A percentile compares a stretch with the other conserved stretches of the same genome.
Conservation (phyloP, 73 alveolate genomes). For the Tetrahymena borealis region DNA sequence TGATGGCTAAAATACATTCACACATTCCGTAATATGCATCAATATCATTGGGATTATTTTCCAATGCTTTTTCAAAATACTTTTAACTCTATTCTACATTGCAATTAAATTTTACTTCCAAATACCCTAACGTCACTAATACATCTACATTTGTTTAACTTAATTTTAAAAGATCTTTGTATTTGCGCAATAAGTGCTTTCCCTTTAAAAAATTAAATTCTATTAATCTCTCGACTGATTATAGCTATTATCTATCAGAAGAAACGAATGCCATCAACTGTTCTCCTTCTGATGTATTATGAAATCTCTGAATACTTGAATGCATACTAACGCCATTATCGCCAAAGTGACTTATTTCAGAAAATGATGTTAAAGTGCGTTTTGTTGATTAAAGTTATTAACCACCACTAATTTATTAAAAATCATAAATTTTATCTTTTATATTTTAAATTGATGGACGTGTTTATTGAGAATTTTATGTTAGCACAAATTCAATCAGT, state of each 20-base stretch:
- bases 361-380: neutral
- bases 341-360: neutral
- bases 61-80: neutral
- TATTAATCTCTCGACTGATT: neutral
- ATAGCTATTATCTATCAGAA: neutral
- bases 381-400: neutral
- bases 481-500: neutral
- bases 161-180: neutral
- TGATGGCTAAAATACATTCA: neutral
- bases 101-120: neutral
- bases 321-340: neutral
- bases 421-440: neutral
- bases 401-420: neutral
- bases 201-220: neutral
- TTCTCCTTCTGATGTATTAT: neutral
- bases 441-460: neutral
- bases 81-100: neutral
- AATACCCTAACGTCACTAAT: neutral
- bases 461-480: neutral
- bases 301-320: neutral
- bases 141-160: neutral
- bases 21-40: neutral
- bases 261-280: neutral
- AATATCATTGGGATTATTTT: neutral
- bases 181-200: neutral